Base-by-base conservation (phyloP, 345 rosid species). In the Boechera retrofracta region DNA sequence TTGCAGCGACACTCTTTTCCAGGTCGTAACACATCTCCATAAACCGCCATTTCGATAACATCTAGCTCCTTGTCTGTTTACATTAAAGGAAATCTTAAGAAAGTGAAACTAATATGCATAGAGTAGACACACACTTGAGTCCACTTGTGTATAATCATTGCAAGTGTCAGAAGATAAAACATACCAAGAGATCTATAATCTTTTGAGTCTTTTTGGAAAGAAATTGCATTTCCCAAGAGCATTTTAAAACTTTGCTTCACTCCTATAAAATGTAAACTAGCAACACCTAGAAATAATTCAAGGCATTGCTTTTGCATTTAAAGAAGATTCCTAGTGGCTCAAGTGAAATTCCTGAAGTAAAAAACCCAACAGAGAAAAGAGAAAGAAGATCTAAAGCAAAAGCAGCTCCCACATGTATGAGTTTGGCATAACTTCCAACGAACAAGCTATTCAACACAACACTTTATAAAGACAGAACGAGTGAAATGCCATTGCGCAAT, bases 1-100 rank as follows among this genome's bases (percentile, higher is more conserved):
- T 85, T 92, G 85, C 98, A 92, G n/a, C 88, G 91, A 76, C 97
- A 94, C 61, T 89, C 86, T 45, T 92, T 94, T 63, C 97, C 98
- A 6, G 98, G 95, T 61, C 97, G 89, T 49, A 85, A 76, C 21
- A 94, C 94, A 64, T 94, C 92, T 47, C 98, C 98, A 65, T 90
- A 94, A 78, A 92, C 98, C 39, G 98, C 98, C 98, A 90, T 92
- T 87, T 94, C 98, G 4, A 90, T 88, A 60, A 92, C 75, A 85
- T 92, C 98, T 6, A 94, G 93, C 86, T 94, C 98, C 85, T 83
- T 90, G 53, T 94, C 97, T 90, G 61, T 53, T 16, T n/a, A 15
- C 28, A 74, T 66, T 32, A 11, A 4, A 21, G 55, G n/a, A 35
- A 35, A 29, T 38, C 28, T 48, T 6, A 38, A 16, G 44, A 60